A percentile compares a stretch with the other conserved stretches of the same genome.
Conservation (phyloP, 257 asterid genomes). For the Salvia splendens region DNA sequence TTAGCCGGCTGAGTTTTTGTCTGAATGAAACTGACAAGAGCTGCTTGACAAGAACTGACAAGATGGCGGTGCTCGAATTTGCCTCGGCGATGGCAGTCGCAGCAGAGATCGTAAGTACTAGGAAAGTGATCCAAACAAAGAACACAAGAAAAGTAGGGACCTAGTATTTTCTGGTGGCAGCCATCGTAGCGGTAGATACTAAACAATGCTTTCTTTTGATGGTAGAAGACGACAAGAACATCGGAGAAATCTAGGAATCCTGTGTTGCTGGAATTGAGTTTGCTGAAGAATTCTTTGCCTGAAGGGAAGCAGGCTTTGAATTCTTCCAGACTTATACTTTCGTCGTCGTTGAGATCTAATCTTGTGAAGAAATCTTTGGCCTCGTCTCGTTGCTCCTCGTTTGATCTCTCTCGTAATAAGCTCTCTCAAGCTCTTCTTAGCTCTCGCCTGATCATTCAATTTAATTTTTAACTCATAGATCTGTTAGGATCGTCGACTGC, state of each 20-base stretch:
- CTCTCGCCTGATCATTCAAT: too few species aligned
- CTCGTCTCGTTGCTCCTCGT: slow-evolving; percentile 14
- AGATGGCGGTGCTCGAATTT: slow-evolving; percentile 29
- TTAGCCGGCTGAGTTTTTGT: neutral
- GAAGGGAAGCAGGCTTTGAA: slow-evolving; percentile 3
- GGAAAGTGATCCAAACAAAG: slow-evolving; percentile 13
- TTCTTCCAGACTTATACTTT: slow-evolving; percentile 26
- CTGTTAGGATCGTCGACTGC: too few species aligned
- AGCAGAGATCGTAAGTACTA: slow-evolving; percentile 35
- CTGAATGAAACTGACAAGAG: neutral
- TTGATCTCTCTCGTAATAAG: slow-evolving; percentile 37
- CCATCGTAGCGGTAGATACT: slow-evolving; percentile 6
- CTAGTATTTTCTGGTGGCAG: neutral
- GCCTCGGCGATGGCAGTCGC: slow-evolving; percentile 31
- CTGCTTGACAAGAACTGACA: too few species aligned
- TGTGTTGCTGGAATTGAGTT: slow-evolving; percentile 29
- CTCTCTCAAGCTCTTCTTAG: slow-evolving; percentile 27
- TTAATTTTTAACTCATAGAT: too few species aligned
- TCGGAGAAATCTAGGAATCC: slow-evolving; percentile 33
- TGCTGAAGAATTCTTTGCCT: slow-evolving; percentile 21
- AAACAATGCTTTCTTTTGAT: neutral
- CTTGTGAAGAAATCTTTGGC: slow-evolving; percentile 15
- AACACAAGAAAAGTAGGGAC: slow-evolving; percentile 12
- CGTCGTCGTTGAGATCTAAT: slow-evolving; percentile 27
- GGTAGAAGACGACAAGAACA: slow-evolving; percentile 16